phyloP scores from a whole-genome alignment of 1,139 yeast species.

The Diutina rugosa region DNA sequence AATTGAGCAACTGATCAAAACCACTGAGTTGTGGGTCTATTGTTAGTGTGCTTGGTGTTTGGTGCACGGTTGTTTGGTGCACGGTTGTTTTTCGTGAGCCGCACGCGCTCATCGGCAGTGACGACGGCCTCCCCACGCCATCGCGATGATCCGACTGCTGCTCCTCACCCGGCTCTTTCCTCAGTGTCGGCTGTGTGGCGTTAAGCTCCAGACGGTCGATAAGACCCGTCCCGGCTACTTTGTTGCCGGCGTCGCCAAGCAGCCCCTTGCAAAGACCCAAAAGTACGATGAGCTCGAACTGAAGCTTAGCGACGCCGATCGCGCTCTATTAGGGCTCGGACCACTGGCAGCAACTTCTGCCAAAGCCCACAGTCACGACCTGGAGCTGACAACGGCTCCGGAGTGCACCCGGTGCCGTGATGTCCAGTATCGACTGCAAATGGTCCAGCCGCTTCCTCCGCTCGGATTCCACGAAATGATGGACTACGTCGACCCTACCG shows the following conservation, averaged over 20 bases:
- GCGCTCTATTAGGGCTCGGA: background rate
- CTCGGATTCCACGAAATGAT: slow-evolving; percentile 23
- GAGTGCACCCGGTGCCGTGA: slow-evolving; percentile 46
- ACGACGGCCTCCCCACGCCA: background rate
- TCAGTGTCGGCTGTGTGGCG: slow-evolving; percentile 2
- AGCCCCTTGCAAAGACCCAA: background rate
- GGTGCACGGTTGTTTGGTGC: too few species aligned
- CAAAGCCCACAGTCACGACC: background rate
- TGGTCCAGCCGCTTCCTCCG: slow-evolving; percentile 23
- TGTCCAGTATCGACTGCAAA: slow-evolving; percentile 30
- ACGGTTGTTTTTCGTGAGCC: background rate
- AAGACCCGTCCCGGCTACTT: background rate
- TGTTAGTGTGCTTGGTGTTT: too few species aligned
- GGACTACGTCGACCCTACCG: slow-evolving; percentile 30
- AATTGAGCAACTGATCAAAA: too few species aligned
- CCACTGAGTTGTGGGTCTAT: too few species aligned
- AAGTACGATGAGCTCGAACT: background rate
- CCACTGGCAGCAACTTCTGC: background rate
- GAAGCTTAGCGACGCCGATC: background rate
- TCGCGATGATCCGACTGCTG: slow-evolving; percentile 1
- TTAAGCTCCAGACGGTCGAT: background rate
- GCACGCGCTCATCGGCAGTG: background rate
- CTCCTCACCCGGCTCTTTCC: background rate
- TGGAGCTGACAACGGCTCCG: background rate
- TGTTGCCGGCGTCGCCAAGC: background rate